A percentile compares a stretch with the other conserved stretches of the same genome.
phyloP scores from a whole-genome alignment of 495 filamentous ascomycete species.

The Bacidia rubella region DNA sequence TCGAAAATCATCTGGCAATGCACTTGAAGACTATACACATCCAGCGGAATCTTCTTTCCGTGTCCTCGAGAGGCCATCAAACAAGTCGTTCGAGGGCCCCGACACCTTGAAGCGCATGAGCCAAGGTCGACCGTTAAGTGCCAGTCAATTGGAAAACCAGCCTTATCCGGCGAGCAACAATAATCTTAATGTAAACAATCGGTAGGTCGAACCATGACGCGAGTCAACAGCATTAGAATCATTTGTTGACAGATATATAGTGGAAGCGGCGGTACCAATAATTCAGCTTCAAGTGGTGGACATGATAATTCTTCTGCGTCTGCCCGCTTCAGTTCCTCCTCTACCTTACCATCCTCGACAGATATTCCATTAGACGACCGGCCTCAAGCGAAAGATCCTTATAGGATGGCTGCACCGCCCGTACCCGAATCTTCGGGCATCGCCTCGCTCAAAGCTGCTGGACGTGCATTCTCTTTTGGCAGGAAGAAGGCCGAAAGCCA shows the following conservation, averaged over 20 bases:
- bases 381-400: constrained; percentile 31
- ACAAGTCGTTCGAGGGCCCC: constrained; percentile 37
- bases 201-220: no score
- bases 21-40: constrained; percentile 41
- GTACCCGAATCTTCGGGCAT: constrained; percentile 34
- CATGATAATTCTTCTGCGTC: constrained; percentile 48
- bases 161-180: constrained; percentile 29
- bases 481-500: constrained; percentile 33
- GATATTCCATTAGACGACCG: constrained; percentile 46
- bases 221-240: constrained; percentile 17
- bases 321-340: constrained; percentile 56
- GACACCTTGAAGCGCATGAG: constrained; percentile 30
- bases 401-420: constrained; percentile 45
- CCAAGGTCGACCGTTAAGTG: constrained; percentile 26
- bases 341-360: constrained; percentile 59
- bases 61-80: constrained; percentile 44
- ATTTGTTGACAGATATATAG: constrained; percentile 26
- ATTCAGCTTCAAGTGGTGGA: constrained; percentile 43
- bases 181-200: constrained; percentile 24
- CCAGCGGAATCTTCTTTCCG: constrained; percentile 40
- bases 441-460: constrained; percentile 49
- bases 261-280: constrained; percentile 52
- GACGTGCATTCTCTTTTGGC: constrained; percentile 67
- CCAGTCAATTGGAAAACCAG: constrained; percentile 13
- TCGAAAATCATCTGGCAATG: constrained; percentile 55